Conservation (phyloP, 345 rosid species). For the Kandelia obovata region DNA sequence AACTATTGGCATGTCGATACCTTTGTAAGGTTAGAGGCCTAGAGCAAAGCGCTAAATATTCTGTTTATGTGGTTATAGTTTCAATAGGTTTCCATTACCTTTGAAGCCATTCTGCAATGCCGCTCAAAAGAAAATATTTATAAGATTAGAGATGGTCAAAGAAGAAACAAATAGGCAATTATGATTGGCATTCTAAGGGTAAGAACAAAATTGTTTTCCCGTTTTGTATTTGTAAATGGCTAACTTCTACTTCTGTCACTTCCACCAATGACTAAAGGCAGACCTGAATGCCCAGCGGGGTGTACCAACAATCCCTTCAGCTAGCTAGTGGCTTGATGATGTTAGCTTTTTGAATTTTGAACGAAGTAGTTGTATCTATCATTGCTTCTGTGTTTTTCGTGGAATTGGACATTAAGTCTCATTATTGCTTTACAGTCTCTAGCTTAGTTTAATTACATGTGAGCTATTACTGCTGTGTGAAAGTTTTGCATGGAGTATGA, state of each 20-base stretch:
- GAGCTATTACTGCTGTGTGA: conserved; percentile 1
- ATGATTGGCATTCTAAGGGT: background rate
- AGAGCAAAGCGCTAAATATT: no score
- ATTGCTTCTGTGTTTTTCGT: background rate
- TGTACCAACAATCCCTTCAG: conserved; percentile 16
- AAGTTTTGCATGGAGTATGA: background rate
- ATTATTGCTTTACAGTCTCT: background rate
- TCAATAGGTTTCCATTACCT: no score
- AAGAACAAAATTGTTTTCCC: background rate
- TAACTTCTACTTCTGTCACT: conserved; percentile 10
- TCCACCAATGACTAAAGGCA: conserved; percentile 26
- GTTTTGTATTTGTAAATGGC: background rate
- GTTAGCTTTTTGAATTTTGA: conserved; percentile 2
- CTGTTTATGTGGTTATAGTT: no score
- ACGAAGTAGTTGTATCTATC: background rate
- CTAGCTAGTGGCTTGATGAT: background rate
- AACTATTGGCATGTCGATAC: no score
- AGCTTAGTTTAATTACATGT: no score
- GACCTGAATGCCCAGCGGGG: conserved; percentile 14
- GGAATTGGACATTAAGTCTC: background rate
- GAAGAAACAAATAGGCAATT: background rate
- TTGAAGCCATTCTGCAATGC: no score
- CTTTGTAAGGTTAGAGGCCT: no score
- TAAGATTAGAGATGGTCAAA: no score
- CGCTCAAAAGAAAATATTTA: no score